Conservation (phyloP, 345 rosid genomes). For the Brassica incana region DNA sequence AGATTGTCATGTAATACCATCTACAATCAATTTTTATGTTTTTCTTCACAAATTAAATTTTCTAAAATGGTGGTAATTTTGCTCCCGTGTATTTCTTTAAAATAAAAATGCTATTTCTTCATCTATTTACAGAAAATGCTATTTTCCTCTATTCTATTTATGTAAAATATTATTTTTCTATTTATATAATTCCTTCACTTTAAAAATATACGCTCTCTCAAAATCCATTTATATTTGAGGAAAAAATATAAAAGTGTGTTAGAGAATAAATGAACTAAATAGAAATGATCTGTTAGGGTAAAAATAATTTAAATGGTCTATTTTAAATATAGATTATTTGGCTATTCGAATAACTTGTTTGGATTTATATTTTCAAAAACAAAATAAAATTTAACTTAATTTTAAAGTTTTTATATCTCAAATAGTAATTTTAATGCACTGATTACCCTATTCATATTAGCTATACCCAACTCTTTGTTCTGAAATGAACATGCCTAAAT, state of each 20-base stretch:
- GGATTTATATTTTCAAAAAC: background rate
- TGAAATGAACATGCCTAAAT: conserved; percentile 13
- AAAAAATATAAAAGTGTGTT: background rate
- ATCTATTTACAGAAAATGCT: background rate
- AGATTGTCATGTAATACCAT: background rate
- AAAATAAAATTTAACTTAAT: background rate
- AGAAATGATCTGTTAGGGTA: background rate
- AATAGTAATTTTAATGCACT: background rate
- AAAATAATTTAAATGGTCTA: no score
- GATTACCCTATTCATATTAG: background rate
- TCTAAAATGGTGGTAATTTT: background rate
- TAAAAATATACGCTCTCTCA: background rate
- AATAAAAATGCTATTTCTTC: background rate
- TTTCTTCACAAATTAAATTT: background rate
- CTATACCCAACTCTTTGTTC: background rate
- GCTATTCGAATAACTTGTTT: background rate
- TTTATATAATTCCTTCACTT: background rate
- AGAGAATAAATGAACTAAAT: background rate
- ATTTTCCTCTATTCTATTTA: background rate
- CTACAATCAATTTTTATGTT: background rate
- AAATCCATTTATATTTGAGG: background rate
- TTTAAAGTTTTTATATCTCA: background rate
- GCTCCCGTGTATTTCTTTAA: background rate
- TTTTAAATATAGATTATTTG: background rate
- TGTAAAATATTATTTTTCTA: background rate